Conservation (phyloP, 116 monocot genomes). For the Posidonia oceanica region DNA sequence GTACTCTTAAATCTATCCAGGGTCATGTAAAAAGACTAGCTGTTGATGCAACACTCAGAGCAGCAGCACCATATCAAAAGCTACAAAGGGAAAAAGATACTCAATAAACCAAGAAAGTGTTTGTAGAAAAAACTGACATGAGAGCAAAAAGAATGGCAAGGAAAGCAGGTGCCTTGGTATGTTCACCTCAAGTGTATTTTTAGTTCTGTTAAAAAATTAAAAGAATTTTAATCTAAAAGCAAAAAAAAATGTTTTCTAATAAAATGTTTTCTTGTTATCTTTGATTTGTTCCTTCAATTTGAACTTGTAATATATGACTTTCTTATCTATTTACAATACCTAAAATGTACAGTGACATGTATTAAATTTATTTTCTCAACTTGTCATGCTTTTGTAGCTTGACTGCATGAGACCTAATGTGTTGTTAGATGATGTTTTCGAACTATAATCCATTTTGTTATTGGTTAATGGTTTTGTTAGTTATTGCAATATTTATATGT, state of each 20-base stretch:
- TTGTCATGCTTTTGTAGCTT: too few relatives aligned
- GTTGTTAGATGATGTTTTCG: not conserved
- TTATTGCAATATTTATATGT: too few relatives aligned
- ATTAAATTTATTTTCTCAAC: too few relatives aligned
- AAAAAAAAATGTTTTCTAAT: too few relatives aligned
- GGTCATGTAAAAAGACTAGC: slow-evolving; percentile 87
- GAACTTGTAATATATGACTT: not conserved
- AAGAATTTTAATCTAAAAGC: too few relatives aligned
- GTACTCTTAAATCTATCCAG: slow-evolving; percentile 15
- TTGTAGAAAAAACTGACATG: slow-evolving; percentile 94
- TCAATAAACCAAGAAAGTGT: slow-evolving; percentile 62
- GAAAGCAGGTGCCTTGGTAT: slow-evolving; percentile 93
- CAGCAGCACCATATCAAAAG: slow-evolving; percentile 98
- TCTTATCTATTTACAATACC: not conserved
- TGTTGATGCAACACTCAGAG: slow-evolving; percentile 99
- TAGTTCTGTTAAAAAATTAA: too few relatives aligned
- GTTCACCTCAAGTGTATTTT: not conserved
- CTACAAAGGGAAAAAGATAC: slow-evolving; percentile 66
- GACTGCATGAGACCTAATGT: not conserved
- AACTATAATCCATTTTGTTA: too few relatives aligned
- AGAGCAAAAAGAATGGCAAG: slow-evolving; percentile 98
- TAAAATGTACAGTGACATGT: too few relatives aligned
- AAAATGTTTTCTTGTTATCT: too few relatives aligned
- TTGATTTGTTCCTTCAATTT: not conserved
- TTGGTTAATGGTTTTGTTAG: too few relatives aligned